Evolutionary conservation across 176 grass and related monocot genomes (phyloP).

Genomic region (Coix lacrymajobi): DNA sequence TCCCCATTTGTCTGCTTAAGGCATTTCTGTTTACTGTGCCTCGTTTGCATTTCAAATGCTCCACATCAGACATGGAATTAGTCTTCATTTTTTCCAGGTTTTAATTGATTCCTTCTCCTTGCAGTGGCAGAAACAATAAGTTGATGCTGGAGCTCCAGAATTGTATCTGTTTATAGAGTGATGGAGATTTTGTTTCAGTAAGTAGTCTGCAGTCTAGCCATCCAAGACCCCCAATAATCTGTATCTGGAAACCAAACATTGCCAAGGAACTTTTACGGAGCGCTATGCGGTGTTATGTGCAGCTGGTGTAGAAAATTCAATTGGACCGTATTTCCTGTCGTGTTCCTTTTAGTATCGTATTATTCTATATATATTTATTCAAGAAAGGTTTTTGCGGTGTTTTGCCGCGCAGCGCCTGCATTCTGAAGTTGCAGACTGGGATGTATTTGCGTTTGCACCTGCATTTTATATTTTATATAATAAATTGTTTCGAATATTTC

Average conservation of each 20-base stretch:
- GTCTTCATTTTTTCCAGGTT: neutral
- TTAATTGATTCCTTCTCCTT: constrained; percentile 6
- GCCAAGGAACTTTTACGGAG: constrained; percentile 7
- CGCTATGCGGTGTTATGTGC: constrained; percentile 16
- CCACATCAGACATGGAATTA: neutral
- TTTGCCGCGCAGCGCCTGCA: neutral
- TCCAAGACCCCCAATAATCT: constrained; percentile 39
- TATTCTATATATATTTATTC: constrained; percentile 4
- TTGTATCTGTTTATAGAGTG: constrained; percentile 30
- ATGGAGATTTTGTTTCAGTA: constrained; percentile 35
- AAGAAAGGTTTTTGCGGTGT: neutral
- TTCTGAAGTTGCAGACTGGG: neutral
- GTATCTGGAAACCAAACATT: constrained; percentile 37
- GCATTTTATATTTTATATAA: neutral
- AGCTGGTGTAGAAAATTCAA: constrained; percentile 26
- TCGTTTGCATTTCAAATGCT: neutral
- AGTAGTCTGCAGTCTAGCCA: constrained; percentile 24
- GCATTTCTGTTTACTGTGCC: neutral
- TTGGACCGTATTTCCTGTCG: neutral
- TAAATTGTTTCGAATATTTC: neutral
- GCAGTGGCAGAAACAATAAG: constrained; percentile 38
- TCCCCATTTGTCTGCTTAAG: neutral
- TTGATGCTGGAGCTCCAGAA: constrained; percentile 45
- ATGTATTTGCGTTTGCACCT: constrained; percentile 10
- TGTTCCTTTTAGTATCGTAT: neutral